Evolutionary conservation across 179 eudicot species (phyloP).

Genomic region (Beta lomatogona): DNA sequence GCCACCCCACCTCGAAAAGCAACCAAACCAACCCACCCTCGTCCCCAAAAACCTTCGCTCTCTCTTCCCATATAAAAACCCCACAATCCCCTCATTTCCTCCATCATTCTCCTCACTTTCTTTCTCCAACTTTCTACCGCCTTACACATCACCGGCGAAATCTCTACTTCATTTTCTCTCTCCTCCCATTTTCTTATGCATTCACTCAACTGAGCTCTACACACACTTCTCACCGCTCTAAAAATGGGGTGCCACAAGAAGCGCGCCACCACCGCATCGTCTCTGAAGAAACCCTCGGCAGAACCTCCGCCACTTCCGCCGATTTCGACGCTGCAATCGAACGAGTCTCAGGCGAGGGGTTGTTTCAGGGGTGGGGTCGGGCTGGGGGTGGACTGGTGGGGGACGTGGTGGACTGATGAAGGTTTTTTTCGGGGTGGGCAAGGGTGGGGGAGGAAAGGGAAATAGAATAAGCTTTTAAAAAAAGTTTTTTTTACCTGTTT

Average conservation of each 20-base stretch:
- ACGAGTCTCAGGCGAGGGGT: background rate
- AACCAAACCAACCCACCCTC: no score
- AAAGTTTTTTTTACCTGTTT: no score
- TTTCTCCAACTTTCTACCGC: background rate
- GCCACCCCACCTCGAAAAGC: no score
- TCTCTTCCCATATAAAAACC: background rate
- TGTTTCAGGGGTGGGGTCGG: no score
- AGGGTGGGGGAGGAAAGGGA: no score
- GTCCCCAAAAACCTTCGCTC: no score
- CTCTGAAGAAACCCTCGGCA: conserved; percentile 32
- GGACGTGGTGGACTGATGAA: no score
- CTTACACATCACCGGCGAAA: conserved; percentile 9
- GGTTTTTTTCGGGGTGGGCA: no score
- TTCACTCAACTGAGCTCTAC: conserved; percentile 5
- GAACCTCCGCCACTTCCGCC: conserved; percentile 11
- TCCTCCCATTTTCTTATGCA: conserved; percentile 5
- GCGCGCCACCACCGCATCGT: conserved; percentile 45
- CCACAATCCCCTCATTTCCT: background rate
- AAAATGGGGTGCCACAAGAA: conserved; percentile 79
- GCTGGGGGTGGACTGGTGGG: no score
- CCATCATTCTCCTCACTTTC: background rate
- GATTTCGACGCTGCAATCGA: conserved; percentile 30
- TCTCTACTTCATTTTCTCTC: background rate
- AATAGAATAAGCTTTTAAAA: no score
- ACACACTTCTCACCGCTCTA: conserved; percentile 11